A percentile compares a stretch with the other conserved stretches of the same genome.
Conservation (phyloP, 192 early-diverging fungal genomes). For the Coemansia sp. region DNA sequence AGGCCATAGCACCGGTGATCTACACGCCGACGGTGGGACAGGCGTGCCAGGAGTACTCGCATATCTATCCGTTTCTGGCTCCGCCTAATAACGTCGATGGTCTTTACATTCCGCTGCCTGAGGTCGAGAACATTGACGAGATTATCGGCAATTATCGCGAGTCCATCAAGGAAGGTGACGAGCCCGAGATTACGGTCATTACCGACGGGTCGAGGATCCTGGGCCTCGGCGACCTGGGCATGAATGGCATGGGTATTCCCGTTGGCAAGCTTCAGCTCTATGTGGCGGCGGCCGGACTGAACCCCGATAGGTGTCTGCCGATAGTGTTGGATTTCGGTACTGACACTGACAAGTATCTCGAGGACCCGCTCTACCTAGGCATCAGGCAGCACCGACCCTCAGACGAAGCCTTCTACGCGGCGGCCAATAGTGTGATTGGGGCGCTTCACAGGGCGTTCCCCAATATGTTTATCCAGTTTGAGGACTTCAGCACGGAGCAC, state of each 20-base stretch:
- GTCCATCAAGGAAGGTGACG: slow-evolving; percentile 55
- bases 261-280: slow-evolving; percentile 91
- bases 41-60: slow-evolving; percentile 81
- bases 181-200: slow-evolving; percentile 82
- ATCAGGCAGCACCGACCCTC: slow-evolving; percentile 60
- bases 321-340: slow-evolving; percentile 88
- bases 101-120: slow-evolving; percentile 74
- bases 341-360: slow-evolving; percentile 70
- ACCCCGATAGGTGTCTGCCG: slow-evolving; percentile 79
- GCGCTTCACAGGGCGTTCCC: slow-evolving; percentile 73
- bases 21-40: slow-evolving; percentile 76
- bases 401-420: slow-evolving; percentile 69
- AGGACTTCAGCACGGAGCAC: slow-evolving; percentile 93
- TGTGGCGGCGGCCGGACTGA: slow-evolving; percentile 75
- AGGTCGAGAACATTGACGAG: slow-evolving; percentile 63
- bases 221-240: slow-evolving; percentile 87
- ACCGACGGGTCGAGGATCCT: slow-evolving; percentile 90
- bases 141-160: slow-evolving; percentile 76
- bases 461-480: slow-evolving; percentile 87
- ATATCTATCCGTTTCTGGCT: slow-evolving; percentile 78
- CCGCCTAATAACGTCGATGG: slow-evolving; percentile 71
- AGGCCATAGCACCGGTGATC: slow-evolving; percentile 68
- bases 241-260: slow-evolving; percentile 95
- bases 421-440: slow-evolving; percentile 73
- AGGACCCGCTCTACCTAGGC: slow-evolving; percentile 87